phyloP scores from a whole-genome alignment of 1,284 basidiomycete species.

The Ceraceosorus guamensis region DNA sequence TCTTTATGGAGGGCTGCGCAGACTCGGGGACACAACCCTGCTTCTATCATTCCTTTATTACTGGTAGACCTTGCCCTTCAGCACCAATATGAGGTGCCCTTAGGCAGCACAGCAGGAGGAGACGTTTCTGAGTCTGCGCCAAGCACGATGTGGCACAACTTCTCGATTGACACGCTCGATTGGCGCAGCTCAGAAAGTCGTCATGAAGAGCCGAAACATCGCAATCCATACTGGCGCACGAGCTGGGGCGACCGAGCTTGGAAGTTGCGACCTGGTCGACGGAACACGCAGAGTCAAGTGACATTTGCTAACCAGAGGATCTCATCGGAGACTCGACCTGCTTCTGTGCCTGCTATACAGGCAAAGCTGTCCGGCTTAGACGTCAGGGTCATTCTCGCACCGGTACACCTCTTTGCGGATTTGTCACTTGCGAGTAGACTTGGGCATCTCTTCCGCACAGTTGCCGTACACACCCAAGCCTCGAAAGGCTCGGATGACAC shows the following conservation, averaged over 20 bases:
- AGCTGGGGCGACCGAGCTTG: conserved; percentile 26
- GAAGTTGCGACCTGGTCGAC: conserved; percentile 15
- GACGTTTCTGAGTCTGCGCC: too few relatives aligned
- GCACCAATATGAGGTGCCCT: conserved; percentile 4
- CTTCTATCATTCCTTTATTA: conserved; percentile 16
- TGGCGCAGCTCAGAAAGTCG: conserved; percentile 11
- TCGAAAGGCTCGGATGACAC: too few relatives aligned
- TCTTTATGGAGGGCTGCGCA: background rate
- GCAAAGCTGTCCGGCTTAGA: too few relatives aligned
- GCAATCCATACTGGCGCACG: conserved; percentile 14
- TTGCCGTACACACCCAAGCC: too few relatives aligned
- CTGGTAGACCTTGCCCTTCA: conserved; percentile 18
- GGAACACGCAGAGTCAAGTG: too few relatives aligned
- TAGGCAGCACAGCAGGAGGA: background rate
- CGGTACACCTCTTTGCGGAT: conserved; percentile 29
- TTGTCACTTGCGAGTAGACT: conserved; percentile 7
- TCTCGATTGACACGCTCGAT: conserved; percentile 20
- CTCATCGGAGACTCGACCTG: too few relatives aligned
- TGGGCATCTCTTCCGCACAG: too few relatives aligned
- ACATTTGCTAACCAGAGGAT: too few relatives aligned
- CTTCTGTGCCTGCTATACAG: too few relatives aligned
- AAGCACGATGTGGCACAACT: background rate
- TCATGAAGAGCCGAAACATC: too few relatives aligned
- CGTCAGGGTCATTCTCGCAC: conserved; percentile 9
- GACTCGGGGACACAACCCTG: conserved; percentile 6